These are phyloP conservation scores for Xerocomellus amylosporus DNA, from an alignment of 768 basidiomycete species.

Conservation along the genomic window DNA sequence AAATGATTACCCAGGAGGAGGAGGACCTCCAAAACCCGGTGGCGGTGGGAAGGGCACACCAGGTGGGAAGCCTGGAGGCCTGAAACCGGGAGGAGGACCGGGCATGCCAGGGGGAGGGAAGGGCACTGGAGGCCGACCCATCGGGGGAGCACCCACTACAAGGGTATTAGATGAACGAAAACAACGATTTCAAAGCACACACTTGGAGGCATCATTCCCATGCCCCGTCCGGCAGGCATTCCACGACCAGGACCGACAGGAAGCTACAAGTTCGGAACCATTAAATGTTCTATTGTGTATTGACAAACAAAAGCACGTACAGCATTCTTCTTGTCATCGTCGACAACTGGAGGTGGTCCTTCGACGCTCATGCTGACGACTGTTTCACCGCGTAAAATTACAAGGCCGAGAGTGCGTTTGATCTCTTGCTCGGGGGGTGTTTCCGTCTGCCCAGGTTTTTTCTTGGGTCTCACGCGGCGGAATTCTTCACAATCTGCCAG, in stretches of 20 bases:
- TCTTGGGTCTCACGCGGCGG: conserved; percentile 86
- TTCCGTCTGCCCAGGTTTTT: conserved; percentile 76
- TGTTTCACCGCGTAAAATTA: conserved; percentile 94
- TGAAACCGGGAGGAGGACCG: conserved; percentile 82
- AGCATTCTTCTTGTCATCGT: conserved; percentile 84
- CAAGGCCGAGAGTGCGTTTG: conserved; percentile 94
- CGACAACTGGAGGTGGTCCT: conserved; percentile 88
- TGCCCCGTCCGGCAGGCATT: conserved; percentile 94
- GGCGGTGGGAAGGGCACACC: conserved; percentile 80
- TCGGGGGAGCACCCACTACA: conserved; percentile 56
- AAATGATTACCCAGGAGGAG: conserved; percentile 75
- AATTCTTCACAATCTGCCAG: conserved; percentile 99
- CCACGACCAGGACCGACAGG: conserved; percentile 90
- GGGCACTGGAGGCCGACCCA: conserved; percentile 67
- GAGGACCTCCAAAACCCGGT: conserved; percentile 76
- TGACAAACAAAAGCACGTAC: conserved; percentile 41
- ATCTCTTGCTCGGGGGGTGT: conserved; percentile 84
- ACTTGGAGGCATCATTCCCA: conserved; percentile 93
- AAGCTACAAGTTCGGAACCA: conserved; percentile 47
- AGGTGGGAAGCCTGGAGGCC: conserved; percentile 80
- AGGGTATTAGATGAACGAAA: conserved; percentile 12
- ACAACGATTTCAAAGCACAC: conserved; percentile 32
- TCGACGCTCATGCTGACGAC: conserved; percentile 95
- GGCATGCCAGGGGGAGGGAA: conserved; percentile 74
- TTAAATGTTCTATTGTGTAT: conserved; percentile 11